Conservation (phyloP, 371 early-diverging fungal genomes). For the Syncephalastrum racemosum region DNA sequence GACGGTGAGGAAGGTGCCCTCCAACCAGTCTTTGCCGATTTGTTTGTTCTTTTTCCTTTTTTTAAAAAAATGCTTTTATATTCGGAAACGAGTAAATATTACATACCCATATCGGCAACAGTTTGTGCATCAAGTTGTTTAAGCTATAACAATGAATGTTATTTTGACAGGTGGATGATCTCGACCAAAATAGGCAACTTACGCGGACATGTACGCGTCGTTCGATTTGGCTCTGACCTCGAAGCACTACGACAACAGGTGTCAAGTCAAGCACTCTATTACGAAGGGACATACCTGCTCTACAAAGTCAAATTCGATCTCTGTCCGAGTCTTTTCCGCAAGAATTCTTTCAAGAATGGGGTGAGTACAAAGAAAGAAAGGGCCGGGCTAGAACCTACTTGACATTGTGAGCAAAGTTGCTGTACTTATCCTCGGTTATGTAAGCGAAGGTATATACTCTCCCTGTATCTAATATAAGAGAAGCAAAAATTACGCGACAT, state of each 20-base stretch:
- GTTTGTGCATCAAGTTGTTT: background rate
- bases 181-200: too few relatives aligned
- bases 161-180: too few relatives aligned
- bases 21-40: slow-evolving; percentile 9
- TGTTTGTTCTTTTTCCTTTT: slow-evolving; percentile 10
- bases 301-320: slow-evolving; percentile 11
- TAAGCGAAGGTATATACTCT: slow-evolving; percentile 5
- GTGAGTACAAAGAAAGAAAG: too few relatives aligned
- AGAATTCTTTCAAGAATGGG: background rate
- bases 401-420: background rate
- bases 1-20: background rate
- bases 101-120: slow-evolving; percentile 23
- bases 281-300: slow-evolving; percentile 19
- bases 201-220: slow-evolving; percentile 7
- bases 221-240: slow-evolving; percentile 19
- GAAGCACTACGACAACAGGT: slow-evolving; percentile 19
- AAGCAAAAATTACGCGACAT: too few relatives aligned
- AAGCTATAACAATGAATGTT: background rate
- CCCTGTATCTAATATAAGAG: too few relatives aligned
- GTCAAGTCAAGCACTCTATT: too few relatives aligned
- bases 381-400: background rate
- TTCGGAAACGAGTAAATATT: too few relatives aligned
- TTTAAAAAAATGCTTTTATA: background rate
- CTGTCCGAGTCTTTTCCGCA: background rate
- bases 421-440: background rate